phyloP scores from a whole-genome alignment of 2,329 filamentous ascomycete genomes.

The Metarhizium robertsii region DNA sequence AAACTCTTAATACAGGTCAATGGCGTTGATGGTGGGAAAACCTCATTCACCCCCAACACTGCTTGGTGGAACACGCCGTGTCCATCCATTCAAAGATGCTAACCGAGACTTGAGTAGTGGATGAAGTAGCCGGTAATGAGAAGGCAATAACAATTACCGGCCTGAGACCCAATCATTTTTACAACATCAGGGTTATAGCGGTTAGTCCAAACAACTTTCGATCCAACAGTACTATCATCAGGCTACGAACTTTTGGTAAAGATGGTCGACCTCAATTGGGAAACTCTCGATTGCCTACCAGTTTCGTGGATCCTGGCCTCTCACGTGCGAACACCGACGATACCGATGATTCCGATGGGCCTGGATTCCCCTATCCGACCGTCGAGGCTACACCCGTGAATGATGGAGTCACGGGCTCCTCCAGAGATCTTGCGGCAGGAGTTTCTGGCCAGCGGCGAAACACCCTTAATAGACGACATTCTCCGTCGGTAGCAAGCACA shows the following conservation, averaged over 20 bases:
- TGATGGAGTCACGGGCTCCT: constrained; percentile 49
- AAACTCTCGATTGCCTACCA: constrained; percentile 46
- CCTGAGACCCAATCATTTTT: constrained; percentile 77
- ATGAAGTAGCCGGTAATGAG: constrained; percentile 55
- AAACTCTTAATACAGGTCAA: constrained; percentile 93
- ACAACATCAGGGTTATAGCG: constrained; percentile 87
- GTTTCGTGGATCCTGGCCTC: constrained; percentile 44
- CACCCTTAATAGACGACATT: constrained; percentile 65
- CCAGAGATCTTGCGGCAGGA: constrained; percentile 52
- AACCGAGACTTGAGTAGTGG: constrained; percentile 43
- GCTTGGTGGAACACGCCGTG: background rate
- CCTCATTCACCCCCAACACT: background rate
- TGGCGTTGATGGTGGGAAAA: constrained; percentile 67
- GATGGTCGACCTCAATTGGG: constrained; percentile 55
- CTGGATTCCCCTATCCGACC: constrained; percentile 39
- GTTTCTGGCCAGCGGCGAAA: constrained; percentile 28
- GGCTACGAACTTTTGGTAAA: constrained; percentile 65
- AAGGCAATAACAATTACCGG: constrained; percentile 77
- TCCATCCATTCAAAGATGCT: background rate
- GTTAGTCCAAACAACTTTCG: constrained; percentile 90
- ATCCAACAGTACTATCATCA: constrained; percentile 75
- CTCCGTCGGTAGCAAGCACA: constrained; percentile 55
- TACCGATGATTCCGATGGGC: constrained; percentile 36
- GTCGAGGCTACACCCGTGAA: constrained; percentile 54
- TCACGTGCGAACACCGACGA: constrained; percentile 31